Evolutionary conservation across 2,329 filamentous ascomycete species (phyloP).

Genomic region (Leptographium galeiforme): DNA sequence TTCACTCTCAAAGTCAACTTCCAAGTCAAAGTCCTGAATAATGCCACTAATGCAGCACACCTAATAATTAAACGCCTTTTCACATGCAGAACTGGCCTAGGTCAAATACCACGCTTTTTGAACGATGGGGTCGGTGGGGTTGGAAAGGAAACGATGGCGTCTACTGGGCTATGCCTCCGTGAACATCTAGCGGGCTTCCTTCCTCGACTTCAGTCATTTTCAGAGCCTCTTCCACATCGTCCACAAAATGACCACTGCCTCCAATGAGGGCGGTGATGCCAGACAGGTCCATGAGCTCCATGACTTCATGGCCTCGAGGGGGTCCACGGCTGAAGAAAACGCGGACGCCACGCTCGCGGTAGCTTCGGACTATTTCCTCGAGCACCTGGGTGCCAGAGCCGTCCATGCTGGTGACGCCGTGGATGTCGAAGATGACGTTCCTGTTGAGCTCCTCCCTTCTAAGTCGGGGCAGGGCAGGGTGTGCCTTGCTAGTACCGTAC

Average conservation of each 20-base stretch:
- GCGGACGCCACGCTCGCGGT: slow-evolving; percentile 61
- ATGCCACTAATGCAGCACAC: too few relatives aligned
- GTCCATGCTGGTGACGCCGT: slow-evolving; percentile 91
- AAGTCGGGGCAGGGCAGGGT: slow-evolving; percentile 75
- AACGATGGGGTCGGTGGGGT: too few relatives aligned
- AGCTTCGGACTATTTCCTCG: slow-evolving; percentile 72
- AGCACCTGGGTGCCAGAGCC: slow-evolving; percentile 88
- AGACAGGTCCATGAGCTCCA: slow-evolving; percentile 58
- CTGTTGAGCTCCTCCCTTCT: slow-evolving; percentile 68
- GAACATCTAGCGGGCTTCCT: slow-evolving; percentile 7
- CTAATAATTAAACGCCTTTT: too few relatives aligned
- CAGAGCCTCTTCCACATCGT: slow-evolving; percentile 73
- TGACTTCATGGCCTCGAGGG: slow-evolving; percentile 41
- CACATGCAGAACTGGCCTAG: too few relatives aligned
- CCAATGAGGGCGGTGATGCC: slow-evolving; percentile 79
- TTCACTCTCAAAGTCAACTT: too few relatives aligned
- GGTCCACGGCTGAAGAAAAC: slow-evolving; percentile 60
- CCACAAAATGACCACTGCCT: slow-evolving; percentile 64
- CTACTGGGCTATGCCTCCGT: not conserved
- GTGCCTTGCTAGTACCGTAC: slow-evolving; percentile 74
- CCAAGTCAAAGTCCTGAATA: too few relatives aligned
- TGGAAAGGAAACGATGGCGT: too few relatives aligned
- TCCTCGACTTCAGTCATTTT: slow-evolving; percentile 64
- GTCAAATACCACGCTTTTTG: too few relatives aligned
- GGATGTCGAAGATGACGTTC: slow-evolving; percentile 93